Evolutionary conservation across 2,329 filamentous ascomycete species (phyloP).

Genomic region (Fusarium kyushuense): DNA sequence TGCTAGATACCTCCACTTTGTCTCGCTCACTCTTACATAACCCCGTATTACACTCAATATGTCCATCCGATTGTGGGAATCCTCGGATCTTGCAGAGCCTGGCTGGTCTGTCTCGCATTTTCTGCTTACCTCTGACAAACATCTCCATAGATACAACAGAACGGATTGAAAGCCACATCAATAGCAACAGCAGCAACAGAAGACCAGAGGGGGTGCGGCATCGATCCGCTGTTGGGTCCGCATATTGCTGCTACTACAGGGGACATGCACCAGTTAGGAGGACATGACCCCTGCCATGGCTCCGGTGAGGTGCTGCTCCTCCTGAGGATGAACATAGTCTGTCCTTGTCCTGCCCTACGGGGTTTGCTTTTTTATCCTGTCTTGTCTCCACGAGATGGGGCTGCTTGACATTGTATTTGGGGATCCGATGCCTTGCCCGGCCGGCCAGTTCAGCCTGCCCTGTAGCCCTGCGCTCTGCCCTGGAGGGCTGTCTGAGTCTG

Average conservation of each 20-base stretch:
- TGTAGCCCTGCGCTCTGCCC: constrained; percentile 40
- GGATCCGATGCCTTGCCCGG: constrained; percentile 2
- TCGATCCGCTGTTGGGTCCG: constrained; percentile 26
- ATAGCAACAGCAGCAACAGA: neutral
- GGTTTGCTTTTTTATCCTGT: neutral
- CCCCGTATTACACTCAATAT: constrained; percentile 30
- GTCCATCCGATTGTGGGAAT: neutral
- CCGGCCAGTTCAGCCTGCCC: constrained; percentile 15
- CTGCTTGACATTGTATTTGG: neutral
- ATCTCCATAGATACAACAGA: neutral
- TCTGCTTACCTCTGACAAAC: constrained; percentile 25
- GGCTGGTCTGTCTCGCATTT: constrained; percentile 7
- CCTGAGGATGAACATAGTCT: constrained; percentile 7
- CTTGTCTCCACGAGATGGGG: constrained; percentile 11
- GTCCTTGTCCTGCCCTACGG: constrained; percentile 33
- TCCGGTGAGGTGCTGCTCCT: constrained; percentile 24
- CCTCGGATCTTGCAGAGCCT: constrained; percentile 5
- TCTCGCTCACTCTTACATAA: constrained; percentile 26
- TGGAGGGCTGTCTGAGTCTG: constrained; percentile 27
- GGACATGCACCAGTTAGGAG: constrained; percentile 1
- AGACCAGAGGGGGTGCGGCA: constrained; percentile 13
- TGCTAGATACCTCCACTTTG: constrained; percentile 16
- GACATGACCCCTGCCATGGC: neutral
- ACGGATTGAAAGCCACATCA: constrained; percentile 5
- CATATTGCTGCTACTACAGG: constrained; percentile 15